Evolutionary conservation across 768 basidiomycete species (phyloP).

Genomic region (Lactifluus volemus): DNA sequence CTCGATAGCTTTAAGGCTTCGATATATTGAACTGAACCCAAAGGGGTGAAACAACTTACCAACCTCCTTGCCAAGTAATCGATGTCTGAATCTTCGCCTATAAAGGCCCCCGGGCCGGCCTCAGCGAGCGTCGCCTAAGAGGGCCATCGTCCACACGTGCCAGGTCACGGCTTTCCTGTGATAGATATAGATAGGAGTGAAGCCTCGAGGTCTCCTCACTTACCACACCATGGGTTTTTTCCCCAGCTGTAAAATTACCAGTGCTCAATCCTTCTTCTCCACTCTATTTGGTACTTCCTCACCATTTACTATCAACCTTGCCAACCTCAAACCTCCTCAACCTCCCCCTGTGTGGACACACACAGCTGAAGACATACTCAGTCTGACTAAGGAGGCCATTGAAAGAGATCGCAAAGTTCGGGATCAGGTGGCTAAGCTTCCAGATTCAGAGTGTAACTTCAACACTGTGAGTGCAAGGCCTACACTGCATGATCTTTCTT

Average conservation of each 20-base stretch:
- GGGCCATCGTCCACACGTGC: too few relatives aligned
- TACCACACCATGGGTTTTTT: not conserved
- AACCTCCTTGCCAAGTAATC: too few relatives aligned
- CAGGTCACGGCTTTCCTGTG: too few relatives aligned
- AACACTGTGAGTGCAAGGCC: constrained; percentile 42
- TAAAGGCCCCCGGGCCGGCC: too few relatives aligned
- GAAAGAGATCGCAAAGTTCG: constrained; percentile 42
- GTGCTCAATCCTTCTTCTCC: constrained; percentile 1
- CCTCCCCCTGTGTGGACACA: constrained; percentile 59
- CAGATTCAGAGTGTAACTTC: constrained; percentile 51
- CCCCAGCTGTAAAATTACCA: not conserved
- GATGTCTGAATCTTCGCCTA: too few relatives aligned
- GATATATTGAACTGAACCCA: too few relatives aligned
- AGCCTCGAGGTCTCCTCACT: not conserved
- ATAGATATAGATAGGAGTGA: too few relatives aligned
- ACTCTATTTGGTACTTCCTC: constrained; percentile 3
- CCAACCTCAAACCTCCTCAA: constrained; percentile 55
- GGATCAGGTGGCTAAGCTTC: constrained; percentile 53
- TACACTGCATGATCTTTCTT: not conserved
- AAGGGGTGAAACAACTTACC: too few relatives aligned
- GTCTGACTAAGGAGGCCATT: constrained; percentile 51
- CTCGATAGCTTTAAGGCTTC: too few relatives aligned
- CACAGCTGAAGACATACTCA: constrained; percentile 41
- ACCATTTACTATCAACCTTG: constrained; percentile 24
- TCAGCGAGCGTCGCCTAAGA: too few relatives aligned